Percentiles rank a stretch among this genome's conserved stretches.
phyloP scores from a whole-genome alignment of 2,329 filamentous ascomycete genomes.

The Aureobasidium sp. region DNA sequence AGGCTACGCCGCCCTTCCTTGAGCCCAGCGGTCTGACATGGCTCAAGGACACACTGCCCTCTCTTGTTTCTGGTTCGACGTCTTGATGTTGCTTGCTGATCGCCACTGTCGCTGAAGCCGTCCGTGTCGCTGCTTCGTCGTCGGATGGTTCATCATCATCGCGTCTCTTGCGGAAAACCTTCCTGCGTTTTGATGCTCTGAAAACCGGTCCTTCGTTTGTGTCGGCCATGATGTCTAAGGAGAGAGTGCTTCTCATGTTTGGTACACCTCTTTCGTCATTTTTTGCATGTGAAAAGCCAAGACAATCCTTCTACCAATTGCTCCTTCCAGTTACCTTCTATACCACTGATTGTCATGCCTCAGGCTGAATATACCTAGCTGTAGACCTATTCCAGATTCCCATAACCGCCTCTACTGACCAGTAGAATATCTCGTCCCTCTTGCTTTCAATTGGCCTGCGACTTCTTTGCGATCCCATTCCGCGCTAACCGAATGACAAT shows the following conservation, averaged over 20 bases:
- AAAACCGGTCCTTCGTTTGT: conserved; percentile 31
- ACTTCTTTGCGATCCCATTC: neutral
- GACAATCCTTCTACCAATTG: neutral
- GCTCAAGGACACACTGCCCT: conserved; percentile 20
- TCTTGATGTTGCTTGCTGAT: neutral
- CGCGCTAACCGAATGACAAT: conserved; percentile 6
- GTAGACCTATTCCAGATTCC: neutral
- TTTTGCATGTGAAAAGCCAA: conserved; percentile 10
- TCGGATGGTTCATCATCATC: conserved; percentile 17
- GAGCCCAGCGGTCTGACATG: conserved; percentile 43
- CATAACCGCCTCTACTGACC: too few species aligned
- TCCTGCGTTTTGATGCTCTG: conserved; percentile 42
- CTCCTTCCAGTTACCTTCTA: neutral
- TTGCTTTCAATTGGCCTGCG: neutral
- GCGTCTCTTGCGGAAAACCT: conserved; percentile 39
- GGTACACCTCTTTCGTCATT: neutral
- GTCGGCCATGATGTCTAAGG: neutral
- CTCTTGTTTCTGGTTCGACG: neutral
- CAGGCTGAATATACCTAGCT: too few species aligned
- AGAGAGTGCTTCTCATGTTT: neutral
- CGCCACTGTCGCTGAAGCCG: neutral
- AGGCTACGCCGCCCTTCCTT: conserved; percentile 48
- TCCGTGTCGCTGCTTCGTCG: neutral
- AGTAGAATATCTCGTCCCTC: too few species aligned
- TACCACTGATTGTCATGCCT: neutral